Percentiles rank a stretch among this genome's conserved stretches.
Evolutionary conservation across 208 protist genomes (phyloP).

Genomic region (Trypanosoma grayi): DNA sequence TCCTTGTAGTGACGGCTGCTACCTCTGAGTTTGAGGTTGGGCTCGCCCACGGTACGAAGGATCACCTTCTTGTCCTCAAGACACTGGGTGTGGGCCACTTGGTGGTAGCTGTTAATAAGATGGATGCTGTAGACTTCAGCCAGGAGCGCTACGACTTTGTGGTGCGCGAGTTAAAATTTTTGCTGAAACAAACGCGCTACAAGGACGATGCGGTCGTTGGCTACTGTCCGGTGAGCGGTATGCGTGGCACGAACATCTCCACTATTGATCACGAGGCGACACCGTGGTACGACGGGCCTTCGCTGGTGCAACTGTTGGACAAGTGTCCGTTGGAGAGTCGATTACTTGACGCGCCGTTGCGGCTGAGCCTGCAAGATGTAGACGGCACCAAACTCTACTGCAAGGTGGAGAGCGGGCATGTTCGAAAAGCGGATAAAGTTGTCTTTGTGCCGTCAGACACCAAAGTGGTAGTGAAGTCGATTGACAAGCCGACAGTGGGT

Average conservation of each 20-base stretch:
- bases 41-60: constrained; percentile 96
- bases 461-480: constrained; percentile 42
- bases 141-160: constrained; percentile 93
- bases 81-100: constrained; percentile 96
- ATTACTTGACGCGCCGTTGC: constrained; percentile 57
- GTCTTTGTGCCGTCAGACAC: constrained; percentile 63
- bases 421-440: constrained; percentile 44
- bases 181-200: constrained; percentile 93
- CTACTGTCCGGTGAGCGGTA: constrained; percentile 81
- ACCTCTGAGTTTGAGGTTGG: constrained; percentile 98
- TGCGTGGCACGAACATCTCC: constrained; percentile 67
- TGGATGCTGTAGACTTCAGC: constrained; percentile 96
- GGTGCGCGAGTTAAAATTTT: constrained; percentile 83
- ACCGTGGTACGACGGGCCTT: constrained; percentile 77
- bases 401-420: constrained; percentile 75
- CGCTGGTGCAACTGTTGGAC: constrained; percentile 72
- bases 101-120: constrained; percentile 99
- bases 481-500: constrained; percentile 59
- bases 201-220: constrained; percentile 49
- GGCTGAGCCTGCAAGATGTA: constrained; percentile 75
- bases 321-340: constrained; percentile 65
- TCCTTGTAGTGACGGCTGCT: constrained; percentile 97
- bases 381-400: constrained; percentile 54
- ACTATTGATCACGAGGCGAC: constrained; percentile 21
- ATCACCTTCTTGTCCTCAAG: constrained; percentile 97